These are phyloP conservation scores for Dendrobium chrysotoxum DNA, from an alignment of 106 monocot species.

Conservation along the genomic window DNA sequence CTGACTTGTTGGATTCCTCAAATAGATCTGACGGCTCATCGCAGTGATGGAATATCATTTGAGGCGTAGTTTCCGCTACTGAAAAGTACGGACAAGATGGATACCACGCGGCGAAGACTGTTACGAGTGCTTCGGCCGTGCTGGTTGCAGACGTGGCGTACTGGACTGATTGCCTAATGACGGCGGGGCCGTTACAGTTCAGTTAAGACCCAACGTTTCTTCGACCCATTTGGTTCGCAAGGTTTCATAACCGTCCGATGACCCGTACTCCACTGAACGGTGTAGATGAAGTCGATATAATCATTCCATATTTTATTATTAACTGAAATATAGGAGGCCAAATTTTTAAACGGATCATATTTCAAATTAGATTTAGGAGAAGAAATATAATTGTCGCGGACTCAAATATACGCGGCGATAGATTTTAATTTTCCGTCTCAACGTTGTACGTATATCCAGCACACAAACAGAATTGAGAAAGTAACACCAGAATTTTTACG, in stretches of 20 bases:
- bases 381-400: too few relatives aligned
- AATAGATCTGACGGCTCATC: neutral
- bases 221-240: neutral
- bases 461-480: too few relatives aligned
- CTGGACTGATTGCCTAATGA: neutral
- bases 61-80: neutral
- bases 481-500: too few relatives aligned
- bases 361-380: too few relatives aligned
- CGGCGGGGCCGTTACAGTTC: constrained; percentile 7
- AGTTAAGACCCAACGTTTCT: neutral
- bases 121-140: neutral
- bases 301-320: too few relatives aligned
- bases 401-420: too few relatives aligned
- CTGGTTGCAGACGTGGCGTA: too few relatives aligned
- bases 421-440: too few relatives aligned
- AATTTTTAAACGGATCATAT: too few relatives aligned
- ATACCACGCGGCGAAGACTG: neutral
- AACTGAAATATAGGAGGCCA: too few relatives aligned
- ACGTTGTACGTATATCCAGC: too few relatives aligned
- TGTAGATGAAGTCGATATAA: neutral
- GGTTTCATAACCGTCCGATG: neutral
- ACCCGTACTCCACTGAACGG: neutral
- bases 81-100: neutral
- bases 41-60: neutral
- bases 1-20: neutral